A percentile compares a stretch with the other conserved stretches of the same genome.
phyloP scores from a whole-genome alignment of 805 yeast species.

The Saturnispora zaruensis region DNA sequence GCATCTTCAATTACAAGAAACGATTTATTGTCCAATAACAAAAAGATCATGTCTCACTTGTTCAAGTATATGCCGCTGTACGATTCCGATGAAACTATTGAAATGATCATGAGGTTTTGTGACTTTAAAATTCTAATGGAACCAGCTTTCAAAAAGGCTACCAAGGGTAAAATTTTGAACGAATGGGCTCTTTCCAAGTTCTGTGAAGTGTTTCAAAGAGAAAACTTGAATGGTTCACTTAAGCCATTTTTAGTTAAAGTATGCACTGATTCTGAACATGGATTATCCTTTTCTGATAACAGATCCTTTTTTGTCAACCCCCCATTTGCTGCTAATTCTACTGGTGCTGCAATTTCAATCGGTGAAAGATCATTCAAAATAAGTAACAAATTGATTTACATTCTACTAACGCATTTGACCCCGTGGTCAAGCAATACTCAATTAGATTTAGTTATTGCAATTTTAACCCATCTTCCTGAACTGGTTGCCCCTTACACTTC shows the following conservation, averaged over 20 bases:
- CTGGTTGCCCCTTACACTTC: conserved; percentile 62
- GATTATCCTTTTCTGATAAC: conserved; percentile 39
- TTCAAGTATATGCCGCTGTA: conserved; percentile 50
- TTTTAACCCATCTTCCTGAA: conserved; percentile 54
- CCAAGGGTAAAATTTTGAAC: conserved; percentile 69
- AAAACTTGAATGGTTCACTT: conserved; percentile 30
- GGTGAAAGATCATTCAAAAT: conserved; percentile 48
- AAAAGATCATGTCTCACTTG: conserved; percentile 55
- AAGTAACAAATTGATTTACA: conserved; percentile 59
- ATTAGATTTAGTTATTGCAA: conserved; percentile 40
- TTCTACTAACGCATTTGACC: conserved; percentile 54
- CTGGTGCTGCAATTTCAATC: conserved; percentile 38
- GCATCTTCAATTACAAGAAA: conserved; percentile 52
- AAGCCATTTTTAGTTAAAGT: conserved; percentile 41
- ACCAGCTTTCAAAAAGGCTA: conserved; percentile 48
- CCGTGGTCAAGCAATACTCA: conserved; percentile 76
- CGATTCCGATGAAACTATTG: conserved; percentile 42
- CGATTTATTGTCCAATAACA: conserved; percentile 49
- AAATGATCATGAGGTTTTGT: conserved; percentile 38
- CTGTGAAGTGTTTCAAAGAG: conserved; percentile 37
- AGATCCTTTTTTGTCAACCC: conserved; percentile 38
- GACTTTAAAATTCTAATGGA: conserved; percentile 50
- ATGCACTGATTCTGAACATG: conserved; percentile 41
- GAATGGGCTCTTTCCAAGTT: conserved; percentile 62
- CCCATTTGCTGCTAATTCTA: conserved; percentile 4